These are phyloP conservation scores for Odontarrhena argentea DNA, from an alignment of 345 rosid species.

Conservation along the genomic window DNA sequence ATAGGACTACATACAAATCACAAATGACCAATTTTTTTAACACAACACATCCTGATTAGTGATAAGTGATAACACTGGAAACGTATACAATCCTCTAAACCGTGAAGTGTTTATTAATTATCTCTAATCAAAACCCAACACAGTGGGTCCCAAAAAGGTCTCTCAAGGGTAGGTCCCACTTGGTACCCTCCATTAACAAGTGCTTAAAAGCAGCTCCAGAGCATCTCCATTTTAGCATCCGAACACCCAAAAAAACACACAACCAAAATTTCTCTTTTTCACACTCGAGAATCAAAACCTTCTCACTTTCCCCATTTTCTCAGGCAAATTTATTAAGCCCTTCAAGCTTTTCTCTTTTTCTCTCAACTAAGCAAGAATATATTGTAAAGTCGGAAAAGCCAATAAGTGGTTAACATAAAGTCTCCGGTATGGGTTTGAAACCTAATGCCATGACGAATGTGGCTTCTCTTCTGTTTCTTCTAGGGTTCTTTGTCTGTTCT, in stretches of 20 bases:
- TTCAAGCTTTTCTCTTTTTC: conserved; percentile 33
- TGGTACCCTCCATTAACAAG: conserved; percentile 31
- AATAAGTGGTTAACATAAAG: background rate
- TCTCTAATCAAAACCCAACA: background rate
- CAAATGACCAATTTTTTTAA: background rate
- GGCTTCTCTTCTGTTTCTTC: conserved; percentile 41
- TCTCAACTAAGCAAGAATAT: conserved; percentile 42
- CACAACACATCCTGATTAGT: background rate
- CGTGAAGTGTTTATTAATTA: background rate
- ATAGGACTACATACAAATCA: conserved; percentile 3
- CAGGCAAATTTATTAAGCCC: background rate
- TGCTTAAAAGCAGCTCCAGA: conserved; percentile 58
- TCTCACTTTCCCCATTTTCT: conserved; percentile 31
- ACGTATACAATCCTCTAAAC: background rate
- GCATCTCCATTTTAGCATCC: conserved; percentile 42
- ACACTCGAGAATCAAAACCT: conserved; percentile 32
- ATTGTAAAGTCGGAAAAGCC: conserved; percentile 46
- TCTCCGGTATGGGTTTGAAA: conserved; percentile 46
- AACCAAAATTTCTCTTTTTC: conserved; percentile 23
- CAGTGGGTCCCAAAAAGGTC: conserved; percentile 42
- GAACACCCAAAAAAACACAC: conserved; percentile 19
- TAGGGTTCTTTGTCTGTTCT: conserved; percentile 46
- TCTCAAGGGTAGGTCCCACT: conserved; percentile 43
- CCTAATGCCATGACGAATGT: conserved; percentile 54
- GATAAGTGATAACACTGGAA: background rate